phyloP scores from a whole-genome alignment of 2,329 filamentous ascomycete species.

The Mollisia scopiformis region DNA sequence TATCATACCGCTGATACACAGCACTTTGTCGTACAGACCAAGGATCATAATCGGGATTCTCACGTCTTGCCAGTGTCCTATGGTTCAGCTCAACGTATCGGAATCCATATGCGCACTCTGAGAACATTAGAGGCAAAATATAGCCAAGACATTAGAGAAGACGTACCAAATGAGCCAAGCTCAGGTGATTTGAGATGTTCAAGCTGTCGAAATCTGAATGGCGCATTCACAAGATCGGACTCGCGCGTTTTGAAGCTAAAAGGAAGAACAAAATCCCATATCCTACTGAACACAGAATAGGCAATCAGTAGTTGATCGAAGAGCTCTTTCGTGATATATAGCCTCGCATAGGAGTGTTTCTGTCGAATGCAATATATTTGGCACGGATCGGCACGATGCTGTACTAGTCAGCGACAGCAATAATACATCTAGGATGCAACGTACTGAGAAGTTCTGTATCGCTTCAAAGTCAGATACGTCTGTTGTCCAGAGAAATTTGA shows the following conservation, averaged over 20 bases:
- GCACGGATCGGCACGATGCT: constrained; percentile 10
- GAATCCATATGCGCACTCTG: constrained; percentile 25
- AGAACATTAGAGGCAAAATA: not conserved
- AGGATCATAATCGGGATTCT: constrained; percentile 19
- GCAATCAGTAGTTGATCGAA: constrained; percentile 7
- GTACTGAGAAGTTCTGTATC: not conserved
- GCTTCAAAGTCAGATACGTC: not conserved
- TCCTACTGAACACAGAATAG: constrained; percentile 12
- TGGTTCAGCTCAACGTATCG: constrained; percentile 19
- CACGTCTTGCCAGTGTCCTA: not conserved
- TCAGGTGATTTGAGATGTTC: not conserved
- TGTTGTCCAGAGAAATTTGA: too few relatives aligned
- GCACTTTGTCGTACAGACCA: constrained; percentile 23
- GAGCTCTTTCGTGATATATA: constrained; percentile 12
- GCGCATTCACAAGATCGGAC: constrained; percentile 17
- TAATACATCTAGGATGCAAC: not conserved
- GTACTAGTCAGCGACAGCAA: not conserved
- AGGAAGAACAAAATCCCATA: constrained; percentile 23
- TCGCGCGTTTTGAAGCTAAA: constrained; percentile 23
- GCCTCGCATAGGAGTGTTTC: constrained; percentile 18
- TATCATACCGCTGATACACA: constrained; percentile 22
- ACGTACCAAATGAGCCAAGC: constrained; percentile 17
- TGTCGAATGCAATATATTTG: constrained; percentile 20
- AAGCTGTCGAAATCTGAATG: constrained; percentile 13
- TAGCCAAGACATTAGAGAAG: not conserved